Conservation (phyloP, 768 basidiomycete genomes). For the Podaxis sp. region DNA sequence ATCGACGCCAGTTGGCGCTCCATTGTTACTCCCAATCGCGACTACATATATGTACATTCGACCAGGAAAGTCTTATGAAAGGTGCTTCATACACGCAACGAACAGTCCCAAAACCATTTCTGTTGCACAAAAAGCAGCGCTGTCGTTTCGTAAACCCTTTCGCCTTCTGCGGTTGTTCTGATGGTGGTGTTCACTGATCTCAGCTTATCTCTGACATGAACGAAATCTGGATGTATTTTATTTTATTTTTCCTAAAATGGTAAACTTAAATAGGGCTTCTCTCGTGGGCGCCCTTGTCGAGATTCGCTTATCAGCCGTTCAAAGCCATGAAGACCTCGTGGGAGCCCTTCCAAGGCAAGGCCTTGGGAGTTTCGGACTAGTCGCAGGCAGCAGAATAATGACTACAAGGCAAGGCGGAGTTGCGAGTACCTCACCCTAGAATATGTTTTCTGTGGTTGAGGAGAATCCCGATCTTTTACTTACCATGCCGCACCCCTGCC, state of each 20-base stretch:
- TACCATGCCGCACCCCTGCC: not conserved
- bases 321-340: not conserved
- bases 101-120: too few relatives aligned
- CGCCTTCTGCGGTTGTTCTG: not conserved
- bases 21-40: too few relatives aligned
- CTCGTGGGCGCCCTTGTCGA: not conserved
- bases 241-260: not conserved
- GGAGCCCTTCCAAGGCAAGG: not conserved
- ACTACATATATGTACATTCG: too few relatives aligned
- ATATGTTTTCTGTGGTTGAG: not conserved
- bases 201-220: too few relatives aligned
- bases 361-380: not conserved
- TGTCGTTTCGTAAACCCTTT: too few relatives aligned
- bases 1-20: too few relatives aligned
- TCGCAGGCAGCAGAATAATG: not conserved
- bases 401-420: not conserved
- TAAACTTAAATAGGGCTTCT: not conserved
- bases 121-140: too few relatives aligned
- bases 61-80: too few relatives aligned
- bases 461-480: not conserved
- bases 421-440: not conserved
- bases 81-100: too few relatives aligned
- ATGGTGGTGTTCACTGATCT: not conserved
- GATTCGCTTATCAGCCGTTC: not conserved
- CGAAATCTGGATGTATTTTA: not conserved